phyloP scores from a whole-genome alignment of 1,139 yeast species.

The Zygosaccharomyces sapae region DNA sequence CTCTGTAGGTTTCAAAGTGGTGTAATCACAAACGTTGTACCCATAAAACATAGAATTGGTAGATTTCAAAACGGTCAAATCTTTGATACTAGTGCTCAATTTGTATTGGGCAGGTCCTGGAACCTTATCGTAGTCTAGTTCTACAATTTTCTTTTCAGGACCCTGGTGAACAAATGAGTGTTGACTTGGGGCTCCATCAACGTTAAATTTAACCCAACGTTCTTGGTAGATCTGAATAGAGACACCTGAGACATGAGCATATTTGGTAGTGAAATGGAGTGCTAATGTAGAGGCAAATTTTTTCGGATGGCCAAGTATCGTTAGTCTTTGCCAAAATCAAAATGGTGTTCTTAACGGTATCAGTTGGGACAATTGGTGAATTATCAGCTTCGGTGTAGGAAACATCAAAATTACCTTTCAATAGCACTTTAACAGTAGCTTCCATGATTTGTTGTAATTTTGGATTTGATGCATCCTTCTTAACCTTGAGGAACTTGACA shows the following conservation, averaged over 20 bases:
- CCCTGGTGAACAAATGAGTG: slow-evolving; percentile 87
- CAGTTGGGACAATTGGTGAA: slow-evolving; percentile 86
- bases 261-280: slow-evolving; percentile 70
- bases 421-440: slow-evolving; percentile 70
- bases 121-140: slow-evolving; percentile 48
- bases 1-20: slow-evolving; percentile 73
- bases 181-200: slow-evolving; percentile 68
- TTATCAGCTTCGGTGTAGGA: slow-evolving; percentile 88
- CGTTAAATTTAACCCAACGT: slow-evolving; percentile 73
- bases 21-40: slow-evolving; percentile 78
- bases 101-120: slow-evolving; percentile 46
- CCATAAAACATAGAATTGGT: slow-evolving; percentile 96
- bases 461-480: slow-evolving; percentile 67
- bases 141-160: slow-evolving; percentile 65
- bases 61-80: slow-evolving; percentile 80
- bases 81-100: slow-evolving; percentile 70
- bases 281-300: slow-evolving; percentile 83
- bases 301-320: slow-evolving; percentile 85
- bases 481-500: slow-evolving; percentile 85
- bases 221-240: slow-evolving; percentile 64
- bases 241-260: slow-evolving; percentile 69
- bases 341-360: slow-evolving; percentile 87
- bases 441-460: slow-evolving; percentile 75
- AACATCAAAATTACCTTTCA: slow-evolving; percentile 71
- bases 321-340: slow-evolving; percentile 74